Evolutionary conservation across 192 early-diverging fungal species (phyloP), one percentile per base, ranked within the genome.

Genomic region (Linnemannia elongata): DNA sequence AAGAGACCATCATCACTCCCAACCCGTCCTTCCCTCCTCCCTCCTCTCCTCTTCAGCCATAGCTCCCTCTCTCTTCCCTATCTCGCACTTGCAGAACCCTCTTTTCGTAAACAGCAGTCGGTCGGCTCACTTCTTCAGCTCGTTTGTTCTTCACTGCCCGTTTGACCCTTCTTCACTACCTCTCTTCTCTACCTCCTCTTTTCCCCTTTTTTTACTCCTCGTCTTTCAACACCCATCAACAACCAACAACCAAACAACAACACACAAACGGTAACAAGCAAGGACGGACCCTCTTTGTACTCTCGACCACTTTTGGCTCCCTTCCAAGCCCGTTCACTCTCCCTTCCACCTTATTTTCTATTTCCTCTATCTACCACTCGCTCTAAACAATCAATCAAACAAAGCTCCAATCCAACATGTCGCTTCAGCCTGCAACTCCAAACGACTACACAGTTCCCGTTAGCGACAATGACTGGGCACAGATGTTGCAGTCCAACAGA

Each of bases 401-500:
- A 27, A 27, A 57, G 7, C 22, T 9, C 10, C 60, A 66, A 66
- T 27, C 73, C 3, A 42, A 42, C 54, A 72, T 87, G 85, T 77
- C 85, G 69, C 72, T 87, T 44, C 85, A 81, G 24, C 60, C 75
- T 72, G 69, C 72, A 79, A 24, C n/a, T 2, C 36, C 47, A 27
- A 80, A 74, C 45, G 69, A 78, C 52, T 87, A 81, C 80, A 76
- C 85, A 3, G 76, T 81, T 39, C 24, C 76, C 0, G 72, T 87
- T 33, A 57, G 69, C 15, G 85, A 87, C 68, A 87, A 78, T 30
- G 85, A 87, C 47, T 87, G 85, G 85, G 79, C 85, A 39, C 54
- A 78, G 66, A 81, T 87, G 17, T 45, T 91, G 24, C 72, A 88
- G 22, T 83, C 81, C 69, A 89, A 88, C 88, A 45, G 72, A 1